A percentile compares a stretch with the other conserved stretches of the same genome.
Evolutionary conservation across 768 basidiomycete genomes (phyloP).

Genomic region (Boletus sensibilis): DNA sequence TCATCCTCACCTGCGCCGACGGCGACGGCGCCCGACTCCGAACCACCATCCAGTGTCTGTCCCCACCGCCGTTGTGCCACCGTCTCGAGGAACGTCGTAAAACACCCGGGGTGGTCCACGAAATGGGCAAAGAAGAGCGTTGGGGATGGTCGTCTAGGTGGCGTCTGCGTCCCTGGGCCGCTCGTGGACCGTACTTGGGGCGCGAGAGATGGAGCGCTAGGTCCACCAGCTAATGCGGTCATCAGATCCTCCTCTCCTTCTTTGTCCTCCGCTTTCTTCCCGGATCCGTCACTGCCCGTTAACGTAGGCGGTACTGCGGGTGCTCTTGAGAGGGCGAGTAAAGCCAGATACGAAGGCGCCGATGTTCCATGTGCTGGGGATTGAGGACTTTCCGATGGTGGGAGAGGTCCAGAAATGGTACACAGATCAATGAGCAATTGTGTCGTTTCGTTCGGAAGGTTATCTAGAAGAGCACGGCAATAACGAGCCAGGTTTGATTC

Average conservation of each 20-base stretch:
- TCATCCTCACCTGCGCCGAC: conserved; percentile 39
- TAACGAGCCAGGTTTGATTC: conserved; percentile 86
- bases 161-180: conserved; percentile 25
- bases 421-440: conserved; percentile 90
- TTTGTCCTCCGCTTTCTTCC: conserved; percentile 19
- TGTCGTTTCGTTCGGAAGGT: conserved; percentile 85
- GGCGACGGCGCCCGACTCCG: conserved; percentile 9
- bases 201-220: conserved; percentile 16
- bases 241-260: conserved; percentile 20
- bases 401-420: conserved; percentile 57
- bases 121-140: conserved; percentile 91
- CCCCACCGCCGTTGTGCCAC: conserved; percentile 80
- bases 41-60: conserved; percentile 55
- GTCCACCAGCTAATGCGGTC: conserved; percentile 27
- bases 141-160: conserved; percentile 68
- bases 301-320: conserved; percentile 43
- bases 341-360: conserved; percentile 71
- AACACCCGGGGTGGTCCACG: conserved; percentile 81
- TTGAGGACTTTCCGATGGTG: conserved; percentile 29
- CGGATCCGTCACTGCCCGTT: conserved; percentile 30
- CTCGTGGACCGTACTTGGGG: conserved; percentile 7
- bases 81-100: conserved; percentile 85
- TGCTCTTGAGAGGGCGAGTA: conserved; percentile 70
- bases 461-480: conserved; percentile 80
- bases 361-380: conserved; percentile 23